A percentile compares a stretch with the other conserved stretches of the same genome.
Conservation (phyloP, 164 flowering plant species). For the Saururus chinensis region DNA sequence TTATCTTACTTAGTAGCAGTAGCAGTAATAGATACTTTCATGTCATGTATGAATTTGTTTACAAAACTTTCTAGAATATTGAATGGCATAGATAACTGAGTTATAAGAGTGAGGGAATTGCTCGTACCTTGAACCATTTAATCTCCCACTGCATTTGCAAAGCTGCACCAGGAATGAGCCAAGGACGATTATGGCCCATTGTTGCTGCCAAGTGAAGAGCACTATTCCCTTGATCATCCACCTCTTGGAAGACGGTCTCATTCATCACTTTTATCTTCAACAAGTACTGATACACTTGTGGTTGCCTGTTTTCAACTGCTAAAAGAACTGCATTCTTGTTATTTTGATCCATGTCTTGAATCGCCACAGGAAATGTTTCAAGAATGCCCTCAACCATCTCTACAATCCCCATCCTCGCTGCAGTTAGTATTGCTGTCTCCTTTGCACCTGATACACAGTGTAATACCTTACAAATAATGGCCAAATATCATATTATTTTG, state of each 20-base stretch:
- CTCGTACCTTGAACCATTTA: constrained; percentile 39
- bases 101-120: background rate
- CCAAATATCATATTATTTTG: too few species aligned
- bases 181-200: constrained; percentile 21
- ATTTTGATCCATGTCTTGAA: constrained; percentile 22
- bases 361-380: constrained; percentile 23
- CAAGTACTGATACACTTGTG: constrained; percentile 22
- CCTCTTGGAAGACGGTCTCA: constrained; percentile 18
- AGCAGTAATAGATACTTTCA: too few species aligned
- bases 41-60: too few species aligned
- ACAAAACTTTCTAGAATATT: too few species aligned
- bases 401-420: constrained; percentile 30
- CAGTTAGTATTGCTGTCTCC: constrained; percentile 28
- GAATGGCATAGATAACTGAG: too few species aligned
- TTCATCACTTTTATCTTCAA: constrained; percentile 5
- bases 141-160: constrained; percentile 45
- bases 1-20: too few species aligned
- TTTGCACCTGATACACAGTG: background rate
- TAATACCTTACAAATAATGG: background rate
- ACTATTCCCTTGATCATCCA: constrained; percentile 33
- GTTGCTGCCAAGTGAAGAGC: constrained; percentile 34
- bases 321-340: constrained; percentile 27
- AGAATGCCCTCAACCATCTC: constrained; percentile 33
- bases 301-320: constrained; percentile 39
- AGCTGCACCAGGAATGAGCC: constrained; percentile 40